Evolutionary conservation across 257 asterid genomes (phyloP), one percentile per base, ranked within the genome.

Genomic region (Solanum lycopersicoides): DNA sequence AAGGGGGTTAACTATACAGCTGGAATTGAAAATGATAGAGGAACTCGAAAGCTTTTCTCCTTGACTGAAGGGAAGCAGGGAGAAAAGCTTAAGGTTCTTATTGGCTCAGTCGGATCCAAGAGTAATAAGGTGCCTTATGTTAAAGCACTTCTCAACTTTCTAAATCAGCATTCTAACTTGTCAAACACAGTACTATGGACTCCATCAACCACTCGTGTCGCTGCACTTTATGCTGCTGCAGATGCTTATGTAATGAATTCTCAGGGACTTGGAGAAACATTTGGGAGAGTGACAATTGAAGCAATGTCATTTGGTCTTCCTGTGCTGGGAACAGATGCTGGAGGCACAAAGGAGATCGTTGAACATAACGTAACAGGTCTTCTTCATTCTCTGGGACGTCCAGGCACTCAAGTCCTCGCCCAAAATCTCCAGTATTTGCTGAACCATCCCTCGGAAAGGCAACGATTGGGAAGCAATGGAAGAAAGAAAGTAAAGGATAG

Each of bases 241-340:
- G 99, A 97, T 92, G 98, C 92, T 25, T 97, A 95, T 90, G 93
- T 94, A 84, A 97, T 96, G 99, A 97, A 97, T 90, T 95, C 99
- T 42, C 99, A 97, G 99, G 99, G 99, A 83, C 91, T 97, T 25
- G 99, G 99, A 60, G 98, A 97, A 94, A 96, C 99, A 21, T 97
- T 97, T 83, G 99, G 99, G 86, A 90, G 99, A 93, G 99, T 97
- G 76, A 97, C 99, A 44, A 94, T 97, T 75, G 99, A 97, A 93
- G 99, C 99, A 84, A 97, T 97, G 99, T 95, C 99, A 89, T 97
- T 97, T 85, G 99, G 99, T 91, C 98, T 96, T 89, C 99, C 99
- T 12, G 99, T 97, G 59, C 94, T 97, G 65, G 99, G 99, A 90
- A 97, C 99, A 0, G 95, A 94, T 90, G 92, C 98, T 25, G 99